Evolutionary conservation across 352 stramenopile species (phyloP), one percentile per base, ranked within the genome.

Genomic region (Phytophthora melonis): DNA sequence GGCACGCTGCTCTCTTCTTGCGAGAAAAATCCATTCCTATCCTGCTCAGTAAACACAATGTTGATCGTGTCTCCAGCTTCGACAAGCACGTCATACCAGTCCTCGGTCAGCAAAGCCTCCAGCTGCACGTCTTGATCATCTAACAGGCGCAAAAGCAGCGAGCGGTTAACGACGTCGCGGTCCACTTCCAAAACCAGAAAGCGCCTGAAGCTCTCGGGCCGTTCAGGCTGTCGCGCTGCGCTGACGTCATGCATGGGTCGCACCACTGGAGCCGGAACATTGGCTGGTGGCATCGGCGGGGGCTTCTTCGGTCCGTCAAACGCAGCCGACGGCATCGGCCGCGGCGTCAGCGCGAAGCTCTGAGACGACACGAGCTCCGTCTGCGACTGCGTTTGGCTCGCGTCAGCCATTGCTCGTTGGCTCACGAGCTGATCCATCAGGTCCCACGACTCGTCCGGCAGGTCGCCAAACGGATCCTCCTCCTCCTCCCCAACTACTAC

Each of bases 391-490:
- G 21, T 27, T 64, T 68, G 63, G 8, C 50, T 66, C 19, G 49
- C 49, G 69, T 73, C 62, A n/a, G 57, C 49, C 3, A 54, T 60
- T 6, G 52, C 60, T 63, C 82, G 80, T 80, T 94, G 67, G 32
- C 83, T 85, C 66, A 91, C 79, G 13, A 95, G 23, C 56, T 93
- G 83, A 27, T 96, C 88, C 11, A 95, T 55, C 45, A 92, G 58
- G 13, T 89, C 84, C 88, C 87, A 96, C 32, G 86, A 91, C 45
- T 96, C 89, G 19, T 90, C 84, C 4, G 87, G 93, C n/a, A 96
- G 79, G 30, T 89, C 84, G 21, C 80, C 86, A 39, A 88, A 89
- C 25, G 83, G 81, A 41, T 93, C 87, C 10, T 68, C 59, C 14
- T 75, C 77, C 58, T 83, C 27, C 16, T 27, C n/a, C n/a, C n/a